Conservation (phyloP, 805 yeast genomes). For the Candida manassasensis region DNA sequence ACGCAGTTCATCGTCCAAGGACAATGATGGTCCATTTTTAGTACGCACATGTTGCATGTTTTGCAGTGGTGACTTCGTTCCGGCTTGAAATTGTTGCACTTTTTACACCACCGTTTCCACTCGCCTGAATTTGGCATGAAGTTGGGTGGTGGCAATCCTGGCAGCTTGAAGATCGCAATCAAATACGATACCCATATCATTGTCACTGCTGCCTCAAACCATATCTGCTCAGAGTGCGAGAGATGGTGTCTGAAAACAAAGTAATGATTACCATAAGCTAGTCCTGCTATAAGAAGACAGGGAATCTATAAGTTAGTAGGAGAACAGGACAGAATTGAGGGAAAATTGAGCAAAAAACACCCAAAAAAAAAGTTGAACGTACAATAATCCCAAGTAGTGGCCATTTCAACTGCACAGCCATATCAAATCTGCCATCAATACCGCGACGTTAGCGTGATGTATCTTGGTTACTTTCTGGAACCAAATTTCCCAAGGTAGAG, state of each 20-base stretch:
- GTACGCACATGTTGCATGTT: constrained; percentile 67
- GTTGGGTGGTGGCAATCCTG: constrained; percentile 62
- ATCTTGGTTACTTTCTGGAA: too few relatives aligned
- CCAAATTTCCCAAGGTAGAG: too few relatives aligned
- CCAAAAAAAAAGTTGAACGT: constrained; percentile 11
- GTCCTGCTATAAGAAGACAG: constrained; percentile 44
- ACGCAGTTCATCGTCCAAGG: constrained; percentile 95
- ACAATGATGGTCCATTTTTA: constrained; percentile 89
- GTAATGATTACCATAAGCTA: constrained; percentile 62
- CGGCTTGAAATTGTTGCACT: constrained; percentile 72
- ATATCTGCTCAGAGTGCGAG: constrained; percentile 33
- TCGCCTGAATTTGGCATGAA: constrained; percentile 41
- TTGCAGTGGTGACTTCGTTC: constrained; percentile 86
- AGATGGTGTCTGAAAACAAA: constrained; percentile 48
- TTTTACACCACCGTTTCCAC: constrained; percentile 69
- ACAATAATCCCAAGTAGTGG: constrained; percentile 47
- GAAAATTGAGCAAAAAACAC: too few relatives aligned
- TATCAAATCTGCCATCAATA: too few relatives aligned
- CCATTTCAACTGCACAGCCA: constrained; percentile 39
- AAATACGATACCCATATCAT: constrained; percentile 73
- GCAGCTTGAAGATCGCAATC: constrained; percentile 58
- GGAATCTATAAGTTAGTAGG: constrained; percentile 52
- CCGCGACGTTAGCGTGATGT: too few relatives aligned
- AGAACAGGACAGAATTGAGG: not conserved
- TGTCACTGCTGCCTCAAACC: constrained; percentile 43